Conservation (phyloP, 345 rosid genomes). For the Eucalyptus albens region DNA sequence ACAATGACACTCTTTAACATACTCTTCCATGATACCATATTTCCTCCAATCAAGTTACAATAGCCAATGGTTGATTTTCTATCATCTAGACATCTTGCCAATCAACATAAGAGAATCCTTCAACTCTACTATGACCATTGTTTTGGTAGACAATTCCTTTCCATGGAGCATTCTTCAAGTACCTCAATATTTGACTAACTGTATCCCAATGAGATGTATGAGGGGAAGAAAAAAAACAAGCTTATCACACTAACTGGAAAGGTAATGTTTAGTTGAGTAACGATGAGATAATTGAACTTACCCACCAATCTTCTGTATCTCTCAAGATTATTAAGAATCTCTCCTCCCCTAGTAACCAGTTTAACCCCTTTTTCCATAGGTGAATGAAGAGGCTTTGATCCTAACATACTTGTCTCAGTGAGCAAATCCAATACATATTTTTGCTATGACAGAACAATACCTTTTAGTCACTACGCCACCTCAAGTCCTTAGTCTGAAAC, state of each 20-base stretch:
- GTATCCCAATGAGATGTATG: not conserved
- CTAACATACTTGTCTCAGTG: not conserved
- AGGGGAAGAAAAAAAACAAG: not conserved
- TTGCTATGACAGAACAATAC: not conserved
- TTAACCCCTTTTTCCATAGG: not conserved
- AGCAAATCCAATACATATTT: not conserved
- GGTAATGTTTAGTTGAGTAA: not conserved
- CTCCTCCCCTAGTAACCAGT: not conserved
- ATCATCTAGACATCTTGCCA: not conserved
- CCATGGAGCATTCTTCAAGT: not conserved
- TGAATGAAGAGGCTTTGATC: not conserved
- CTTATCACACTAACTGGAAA: not conserved
- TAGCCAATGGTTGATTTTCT: not conserved
- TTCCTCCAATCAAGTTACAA: not conserved
- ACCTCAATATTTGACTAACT: too few species aligned
- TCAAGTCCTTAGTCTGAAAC: not conserved
- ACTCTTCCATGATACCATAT: not conserved
- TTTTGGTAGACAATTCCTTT: not conserved
- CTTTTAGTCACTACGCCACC: not conserved
- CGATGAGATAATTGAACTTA: not conserved
- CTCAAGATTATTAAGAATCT: not conserved
- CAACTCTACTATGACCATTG: not conserved
- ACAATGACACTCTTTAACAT: not conserved
- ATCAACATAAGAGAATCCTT: not conserved
- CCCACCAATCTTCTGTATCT: not conserved